Conservation (phyloP, 371 early-diverging fungal species). For the Actinomucor elegans region DNA sequence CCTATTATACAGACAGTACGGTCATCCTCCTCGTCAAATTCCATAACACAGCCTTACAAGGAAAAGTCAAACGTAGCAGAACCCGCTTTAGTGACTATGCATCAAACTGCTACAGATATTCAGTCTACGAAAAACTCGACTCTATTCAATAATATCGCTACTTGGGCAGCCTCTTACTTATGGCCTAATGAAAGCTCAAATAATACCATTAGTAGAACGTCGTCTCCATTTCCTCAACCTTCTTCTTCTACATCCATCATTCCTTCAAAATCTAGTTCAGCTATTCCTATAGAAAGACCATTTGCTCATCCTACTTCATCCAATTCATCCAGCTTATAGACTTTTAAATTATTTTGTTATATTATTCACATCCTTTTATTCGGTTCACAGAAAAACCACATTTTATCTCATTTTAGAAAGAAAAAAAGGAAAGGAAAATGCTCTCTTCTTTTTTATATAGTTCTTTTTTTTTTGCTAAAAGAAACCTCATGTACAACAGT, state of each 20-base stretch:
- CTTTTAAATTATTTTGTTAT: background rate
- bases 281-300: conserved; percentile 11
- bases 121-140: background rate
- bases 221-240: background rate
- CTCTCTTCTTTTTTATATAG: no score
- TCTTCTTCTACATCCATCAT: background rate
- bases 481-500: no score
- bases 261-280: conserved; percentile 3
- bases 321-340: conserved; percentile 14
- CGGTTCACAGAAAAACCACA: no score
- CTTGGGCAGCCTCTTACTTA: conserved; percentile 24
- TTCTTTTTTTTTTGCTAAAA: no score
- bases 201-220: background rate
- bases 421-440: no score
- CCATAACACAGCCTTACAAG: conserved; percentile 9
- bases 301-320: conserved; percentile 10
- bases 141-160: conserved; percentile 17
- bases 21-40: conserved; percentile 12
- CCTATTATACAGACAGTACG: background rate
- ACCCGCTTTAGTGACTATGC: conserved; percentile 25
- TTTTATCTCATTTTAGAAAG: no score
- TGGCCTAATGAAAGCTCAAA: conserved; percentile 1
- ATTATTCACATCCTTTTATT: background rate
- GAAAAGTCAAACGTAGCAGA: conserved; percentile 25
- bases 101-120: conserved; percentile 26